Base-by-base conservation (phyloP, 495 filamentous ascomycete species). In the Thermochaetoides thermophila region DNA sequence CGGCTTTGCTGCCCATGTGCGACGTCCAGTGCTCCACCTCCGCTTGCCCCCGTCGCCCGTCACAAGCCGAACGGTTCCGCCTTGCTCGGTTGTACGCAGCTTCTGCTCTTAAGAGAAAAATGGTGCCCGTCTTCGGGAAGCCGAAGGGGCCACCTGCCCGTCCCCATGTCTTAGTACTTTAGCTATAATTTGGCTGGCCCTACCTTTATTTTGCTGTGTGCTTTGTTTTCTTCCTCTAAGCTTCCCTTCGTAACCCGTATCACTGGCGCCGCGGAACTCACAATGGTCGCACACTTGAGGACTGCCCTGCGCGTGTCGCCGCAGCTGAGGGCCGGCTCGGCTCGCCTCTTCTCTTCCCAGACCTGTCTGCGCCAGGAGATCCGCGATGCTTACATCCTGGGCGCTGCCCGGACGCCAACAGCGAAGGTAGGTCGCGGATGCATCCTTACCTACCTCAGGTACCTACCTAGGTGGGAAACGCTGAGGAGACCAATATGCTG, bases 351-450 rank as follows among this genome's bases (percentile, higher is more conserved):
- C 53, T 78, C 72, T 43, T 67, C 69, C 22, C 66, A 78, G 40
- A 50, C 69, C 21, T 51, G 60, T 18, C 55, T 57, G n/a, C 60
- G 51, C 32, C 67, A 72, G 62, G 78, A 91, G 49, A 71, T 91
- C 25, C 75, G 76, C 40, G 84, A 93, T 46, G 86, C 76, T 17
- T 97, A 95, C 58, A 93, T 97, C 46, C 52, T 97, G 26, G 80
- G 78, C 48, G 87, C 78, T 14, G 71, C 84, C 12, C 71, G 87
- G 35, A 97, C 87, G 26, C 86, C 87, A 6, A 85, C 82, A 20
- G 79, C 73, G 34, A 89, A 83, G 66, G 86, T 92, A 46, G 32
- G 57, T 34, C 17, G 15, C 16, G 26, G 22, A 14, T 12, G 21
- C 3, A 9, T 16, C 20, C 9, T n/a, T n/a, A n/a, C n/a, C n/a